Evolutionary conservation across 495 filamentous ascomycete genomes (phyloP).

Genomic region (Oleoguttula mirabilis): DNA sequence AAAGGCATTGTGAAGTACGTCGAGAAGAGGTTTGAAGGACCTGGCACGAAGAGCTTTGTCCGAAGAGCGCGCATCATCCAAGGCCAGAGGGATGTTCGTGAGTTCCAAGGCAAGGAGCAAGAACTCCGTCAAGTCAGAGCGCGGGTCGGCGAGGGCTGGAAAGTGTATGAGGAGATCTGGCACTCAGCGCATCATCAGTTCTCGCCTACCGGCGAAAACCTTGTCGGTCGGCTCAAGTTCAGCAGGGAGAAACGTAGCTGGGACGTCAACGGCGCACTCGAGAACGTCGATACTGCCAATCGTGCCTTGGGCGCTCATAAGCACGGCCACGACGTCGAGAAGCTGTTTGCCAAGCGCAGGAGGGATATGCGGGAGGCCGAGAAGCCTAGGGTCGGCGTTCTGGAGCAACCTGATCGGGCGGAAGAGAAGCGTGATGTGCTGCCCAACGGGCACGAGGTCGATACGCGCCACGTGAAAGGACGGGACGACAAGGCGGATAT

Average conservation of each 20-base stretch:
- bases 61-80: slow-evolving; percentile 13
- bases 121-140: background rate
- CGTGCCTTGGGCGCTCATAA: slow-evolving; percentile 1
- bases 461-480: background rate
- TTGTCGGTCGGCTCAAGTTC: slow-evolving; percentile 2
- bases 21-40: slow-evolving; percentile 16
- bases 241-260: slow-evolving; percentile 6
- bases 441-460: slow-evolving; percentile 2
- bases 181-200: slow-evolving; percentile 41
- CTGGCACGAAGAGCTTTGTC: slow-evolving; percentile 10
- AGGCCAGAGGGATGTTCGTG: slow-evolving; percentile 21
- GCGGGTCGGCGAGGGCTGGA: slow-evolving; percentile 50
- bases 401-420: slow-evolving; percentile 5
- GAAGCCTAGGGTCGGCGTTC: slow-evolving; percentile 9
- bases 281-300: slow-evolving; percentile 8
- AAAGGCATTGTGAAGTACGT: slow-evolving; percentile 46
- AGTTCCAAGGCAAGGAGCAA: background rate
- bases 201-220: background rate
- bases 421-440: background rate
- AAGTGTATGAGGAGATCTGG: slow-evolving; percentile 72
- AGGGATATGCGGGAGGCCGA: slow-evolving; percentile 11
- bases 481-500: background rate
- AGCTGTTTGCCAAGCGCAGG: slow-evolving; percentile 6
- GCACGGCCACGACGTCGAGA: slow-evolving; percentile 6
- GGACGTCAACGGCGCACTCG: slow-evolving; percentile 13